Base-by-base conservation (phyloP, 2,329 filamentous ascomycete species). In the Aureobasidium sp. region DNA sequence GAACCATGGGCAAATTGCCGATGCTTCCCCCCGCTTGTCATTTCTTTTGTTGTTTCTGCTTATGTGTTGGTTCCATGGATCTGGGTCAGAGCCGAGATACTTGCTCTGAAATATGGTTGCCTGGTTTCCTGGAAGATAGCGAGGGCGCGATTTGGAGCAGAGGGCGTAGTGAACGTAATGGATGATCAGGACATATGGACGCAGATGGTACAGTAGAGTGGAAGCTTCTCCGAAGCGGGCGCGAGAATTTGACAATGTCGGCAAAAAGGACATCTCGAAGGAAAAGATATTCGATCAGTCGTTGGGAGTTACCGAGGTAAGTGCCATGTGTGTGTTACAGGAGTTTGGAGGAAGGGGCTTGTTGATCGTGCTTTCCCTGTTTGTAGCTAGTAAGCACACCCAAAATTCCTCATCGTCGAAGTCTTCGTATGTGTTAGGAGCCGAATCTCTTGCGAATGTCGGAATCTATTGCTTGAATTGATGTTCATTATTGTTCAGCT, bases 1-100 rank as follows among this genome's bases (percentile, higher is more conserved):
- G 27, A 9, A 20, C n/a, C n/a, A 7, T 26, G 29, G 39, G 5
- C 23, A 8, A 2, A 0, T 15, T 3, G 6, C 53, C 39, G 53
- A 57, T 46, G 53, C 53, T 57, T 36, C 39, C 53, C 51, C 39
- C 53, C 39, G 41, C 36, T 26, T 46, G 53, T 36, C 53, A 46
- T 46, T n/a, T 17, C 15, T 4, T n/a, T 48, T 17, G 5, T 5
- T 47, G 17, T 27, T 17, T 47, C 4, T 29, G 5, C 20, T 44
- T 44, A 23, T 17, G 20, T 15, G 20, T 13, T 12, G 13, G 8
- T 27, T n/a, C 50, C 50, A 12, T 39, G 20, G 50, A n/a, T 17
- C 15, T 27, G 34, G 50, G 50, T 27, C 29, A 15, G 17, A 17
- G 15, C 6, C 48, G 17, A n/a, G 17, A 36, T 7, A 15, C 13